These are phyloP conservation scores for Aspergillus candidus DNA, from an alignment of 2,329 filamentous ascomycete genomes.

Conservation along the genomic window DNA sequence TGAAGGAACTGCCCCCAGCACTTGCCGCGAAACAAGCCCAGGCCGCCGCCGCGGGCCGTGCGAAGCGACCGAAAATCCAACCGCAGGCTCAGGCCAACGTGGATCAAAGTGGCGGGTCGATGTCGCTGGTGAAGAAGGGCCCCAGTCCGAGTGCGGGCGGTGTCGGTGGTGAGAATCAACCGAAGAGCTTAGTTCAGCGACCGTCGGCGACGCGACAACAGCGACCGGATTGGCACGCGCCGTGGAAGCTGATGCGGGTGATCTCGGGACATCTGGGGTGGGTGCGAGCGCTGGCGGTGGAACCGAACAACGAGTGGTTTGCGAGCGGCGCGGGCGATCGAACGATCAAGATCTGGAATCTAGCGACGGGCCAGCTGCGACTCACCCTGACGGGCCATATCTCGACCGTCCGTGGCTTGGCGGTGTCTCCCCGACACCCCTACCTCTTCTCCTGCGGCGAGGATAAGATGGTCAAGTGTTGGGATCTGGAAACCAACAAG, in stretches of 20 bases:
- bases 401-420: slow-evolving; percentile 83
- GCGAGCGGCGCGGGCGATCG: slow-evolving; percentile 90
- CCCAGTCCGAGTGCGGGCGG: slow-evolving; percentile 21
- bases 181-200: slow-evolving; percentile 57
- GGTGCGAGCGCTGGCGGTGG: slow-evolving; percentile 83
- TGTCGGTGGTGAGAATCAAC: slow-evolving; percentile 42
- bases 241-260: slow-evolving; percentile 97
- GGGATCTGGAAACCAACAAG: slow-evolving; percentile 99
- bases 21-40: slow-evolving; percentile 74
- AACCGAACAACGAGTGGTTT: slow-evolving; percentile 97
- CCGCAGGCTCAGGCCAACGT: slow-evolving; percentile 50
- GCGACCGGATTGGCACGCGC: slow-evolving; percentile 91
- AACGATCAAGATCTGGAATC: slow-evolving; percentile 98
- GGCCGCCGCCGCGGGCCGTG: slow-evolving; percentile 54
- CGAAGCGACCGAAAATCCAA: slow-evolving; percentile 54
- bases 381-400: slow-evolving; percentile 92
- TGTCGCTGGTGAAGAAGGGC: slow-evolving; percentile 48
- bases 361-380: slow-evolving; percentile 77
- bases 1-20: slow-evolving; percentile 68
- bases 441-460: slow-evolving; percentile 97
- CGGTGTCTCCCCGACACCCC: slow-evolving; percentile 86
- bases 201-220: slow-evolving; percentile 58
- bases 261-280: slow-evolving; percentile 95
- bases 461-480: slow-evolving; percentile 99
- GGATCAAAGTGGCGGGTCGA: slow-evolving; percentile 45